These are phyloP conservation scores for Raddia guianensis DNA, from an alignment of 176 grass and related monocot genomes.

Conservation along the genomic window DNA sequence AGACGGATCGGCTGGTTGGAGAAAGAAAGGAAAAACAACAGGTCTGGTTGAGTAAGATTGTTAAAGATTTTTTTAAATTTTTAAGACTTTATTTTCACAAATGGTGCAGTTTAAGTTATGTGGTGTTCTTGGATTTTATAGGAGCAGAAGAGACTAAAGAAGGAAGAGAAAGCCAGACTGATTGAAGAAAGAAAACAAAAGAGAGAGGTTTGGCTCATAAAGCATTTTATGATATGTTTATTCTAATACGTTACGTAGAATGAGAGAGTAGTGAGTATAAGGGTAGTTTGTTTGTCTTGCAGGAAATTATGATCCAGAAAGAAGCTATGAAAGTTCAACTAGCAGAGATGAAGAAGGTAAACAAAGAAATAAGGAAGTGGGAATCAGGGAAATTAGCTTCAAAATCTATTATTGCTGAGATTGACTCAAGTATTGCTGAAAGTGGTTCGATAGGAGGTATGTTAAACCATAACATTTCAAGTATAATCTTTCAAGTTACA, in stretches of 20 bases:
- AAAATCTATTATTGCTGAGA: conserved; percentile 64
- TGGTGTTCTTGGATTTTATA: conserved; percentile 23
- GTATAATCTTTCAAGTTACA: neutral
- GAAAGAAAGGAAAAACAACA: conserved; percentile 53
- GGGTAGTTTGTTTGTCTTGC: conserved; percentile 26
- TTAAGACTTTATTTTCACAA: neutral
- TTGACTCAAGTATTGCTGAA: conserved; percentile 66
- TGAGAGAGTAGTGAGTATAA: neutral
- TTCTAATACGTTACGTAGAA: neutral
- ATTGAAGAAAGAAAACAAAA: conserved; percentile 69
- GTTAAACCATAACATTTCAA: neutral
- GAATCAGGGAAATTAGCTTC: conserved; percentile 75
- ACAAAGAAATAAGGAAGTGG: conserved; percentile 71
- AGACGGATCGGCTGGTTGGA: conserved; percentile 44
- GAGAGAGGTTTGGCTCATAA: conserved; percentile 41
- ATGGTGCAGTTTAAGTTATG: neutral
- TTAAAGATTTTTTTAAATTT: neutral
- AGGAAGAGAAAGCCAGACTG: conserved; percentile 67
- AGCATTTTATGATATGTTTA: conserved; percentile 30
- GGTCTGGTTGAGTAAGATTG: conserved; percentile 42
- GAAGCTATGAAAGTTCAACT: conserved; percentile 67
- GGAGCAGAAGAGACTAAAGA: conserved; percentile 48
- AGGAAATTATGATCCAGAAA: conserved; percentile 74
- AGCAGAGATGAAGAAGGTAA: conserved; percentile 56
- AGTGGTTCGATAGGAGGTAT: conserved; percentile 74